Evolutionary conservation across 2,329 filamentous ascomycete genomes (phyloP), one percentile per base, ranked within the genome.

Genomic region (Beauveria pseudobassiana): DNA sequence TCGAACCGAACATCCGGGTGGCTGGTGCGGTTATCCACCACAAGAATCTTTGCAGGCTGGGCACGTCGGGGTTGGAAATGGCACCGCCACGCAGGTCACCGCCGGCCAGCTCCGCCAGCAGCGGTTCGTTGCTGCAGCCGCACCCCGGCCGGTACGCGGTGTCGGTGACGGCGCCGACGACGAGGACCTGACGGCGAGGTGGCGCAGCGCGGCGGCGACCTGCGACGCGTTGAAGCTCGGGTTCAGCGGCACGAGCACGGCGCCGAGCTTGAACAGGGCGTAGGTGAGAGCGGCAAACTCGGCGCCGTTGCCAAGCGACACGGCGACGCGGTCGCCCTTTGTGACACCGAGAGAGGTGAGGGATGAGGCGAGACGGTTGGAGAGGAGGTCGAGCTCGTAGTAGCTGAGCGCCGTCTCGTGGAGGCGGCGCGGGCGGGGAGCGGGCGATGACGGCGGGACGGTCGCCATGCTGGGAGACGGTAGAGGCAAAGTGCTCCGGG

Each of bases 181-280:
- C 81, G 53, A 98, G 80, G 66, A 95, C 83, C 54, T 85, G 82
- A 86, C 87, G 8, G 79, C 80, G 1, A 99, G 82, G 69, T 96
- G 93, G 9, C 81, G 82, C 30, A 98, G 78, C 0, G 93, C 93
- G 3, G 91, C 83, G 5, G 85, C 79, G 9, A 98, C 86, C 77
- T 98, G 95, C 5, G 78, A 74, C 3, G 85, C 80, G 67, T 91
- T 96, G 79, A 98, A 98, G 1, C 86, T 88, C 22, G 93, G 93
- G 72, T 99, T 98, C 26, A 98, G 77, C 0, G 93, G 95, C n/a
- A 96, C 93, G 64, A 98, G 79, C 56, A 98, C 85, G 26, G 91
- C 93, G n/a, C 95, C 95, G 10, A 98, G 82, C 75, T 98, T 98
- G 79, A 93, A 96, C 60, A 95, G 74, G 1, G 93, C 93, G 75